Evolutionary conservation across 2,329 filamentous ascomycete species (phyloP), one percentile per base, ranked within the genome.

Genomic region (Exserohilum rostratum): DNA sequence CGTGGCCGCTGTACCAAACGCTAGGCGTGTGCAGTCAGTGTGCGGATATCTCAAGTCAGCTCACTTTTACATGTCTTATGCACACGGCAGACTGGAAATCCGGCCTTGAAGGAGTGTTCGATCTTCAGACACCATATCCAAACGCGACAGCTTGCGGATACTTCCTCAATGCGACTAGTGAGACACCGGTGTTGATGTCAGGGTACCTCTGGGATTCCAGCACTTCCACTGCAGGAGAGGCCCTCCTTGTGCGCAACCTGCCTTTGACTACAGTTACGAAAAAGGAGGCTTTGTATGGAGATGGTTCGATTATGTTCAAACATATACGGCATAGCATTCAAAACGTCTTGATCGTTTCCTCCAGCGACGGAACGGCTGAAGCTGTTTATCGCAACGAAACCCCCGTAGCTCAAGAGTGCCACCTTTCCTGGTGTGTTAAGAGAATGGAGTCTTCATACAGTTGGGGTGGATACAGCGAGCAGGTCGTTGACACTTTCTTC

Each of bases 351-450:
- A 51, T 68, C 5, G 55, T 57, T 1, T 55, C 54, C 15, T 45
- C 54, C 3, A 20, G 44, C 0, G 18, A 65, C 22, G 61, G 55
- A 1, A 35, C 52, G 0, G n/a, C 35, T 0, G 0, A 55, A 56
- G 15, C 59, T 69, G 1, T 59, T 56, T 12, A 22, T 27, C 0
- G n/a, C n/a, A 53, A 57, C 3, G 38, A 48, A 10, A 22, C 13
- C 0, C 65, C 68, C 0, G 2, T 61, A 3, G 54, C 58, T 0
- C 60, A 66, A 0, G 66, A 71, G 33, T 71, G 69, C 34, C 18
- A 68, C 1, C 31, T 70, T 0, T 46, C 56, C 0, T 71, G 62
- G 63, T 71, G 69, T 20, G 58, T 68, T 5, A 60, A 71, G 31
- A 61, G 33, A 2, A 40, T 73, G 2, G 13, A 50, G 5, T 70